Evolutionary conservation across 1,139 yeast species (phyloP).

Genomic region (Saccharomyces pastorianus): DNA sequence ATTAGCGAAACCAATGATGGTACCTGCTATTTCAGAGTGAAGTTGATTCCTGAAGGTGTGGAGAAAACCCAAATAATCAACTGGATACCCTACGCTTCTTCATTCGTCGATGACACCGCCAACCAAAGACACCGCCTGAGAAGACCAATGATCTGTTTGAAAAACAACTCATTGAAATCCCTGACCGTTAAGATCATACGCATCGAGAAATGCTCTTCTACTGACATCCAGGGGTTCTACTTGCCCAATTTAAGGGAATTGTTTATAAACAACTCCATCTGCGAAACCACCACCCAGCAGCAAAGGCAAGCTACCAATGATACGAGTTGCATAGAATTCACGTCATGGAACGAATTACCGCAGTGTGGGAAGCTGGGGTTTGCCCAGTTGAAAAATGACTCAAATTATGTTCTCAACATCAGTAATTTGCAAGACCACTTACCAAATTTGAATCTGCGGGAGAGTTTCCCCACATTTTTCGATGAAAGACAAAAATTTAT

Average conservation of each 20-base stretch:
- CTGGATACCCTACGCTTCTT: slow-evolving; percentile 16
- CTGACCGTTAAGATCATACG: slow-evolving; percentile 16
- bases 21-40: slow-evolving; percentile 19
- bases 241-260: slow-evolving; percentile 15
- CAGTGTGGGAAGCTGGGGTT: slow-evolving; percentile 9
- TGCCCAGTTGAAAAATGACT: slow-evolving; percentile 2
- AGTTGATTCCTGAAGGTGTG: slow-evolving; percentile 22
- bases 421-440: slow-evolving; percentile 12
- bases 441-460: slow-evolving; percentile 14
- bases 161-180: slow-evolving; percentile 12
- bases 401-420: slow-evolving; percentile 14
- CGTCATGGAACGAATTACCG: slow-evolving; percentile 22
- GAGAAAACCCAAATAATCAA: slow-evolving; percentile 14
- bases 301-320: slow-evolving; percentile 5
- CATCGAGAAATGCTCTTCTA: slow-evolving; percentile 8
- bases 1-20: slow-evolving; percentile 20
- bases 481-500: slow-evolving; percentile 20
- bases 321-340: slow-evolving; percentile 18
- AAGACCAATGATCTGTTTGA: slow-evolving; percentile 20
- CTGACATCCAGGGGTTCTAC: slow-evolving; percentile 20
- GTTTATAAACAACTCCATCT: neutral
- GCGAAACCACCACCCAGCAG: neutral
- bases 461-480: slow-evolving; percentile 18
- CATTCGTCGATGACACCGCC: slow-evolving; percentile 1
- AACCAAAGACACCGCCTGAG: slow-evolving; percentile 1